phyloP scores from a whole-genome alignment of 1,284 basidiomycete genomes.

The Ceratobasidium sp. region DNA sequence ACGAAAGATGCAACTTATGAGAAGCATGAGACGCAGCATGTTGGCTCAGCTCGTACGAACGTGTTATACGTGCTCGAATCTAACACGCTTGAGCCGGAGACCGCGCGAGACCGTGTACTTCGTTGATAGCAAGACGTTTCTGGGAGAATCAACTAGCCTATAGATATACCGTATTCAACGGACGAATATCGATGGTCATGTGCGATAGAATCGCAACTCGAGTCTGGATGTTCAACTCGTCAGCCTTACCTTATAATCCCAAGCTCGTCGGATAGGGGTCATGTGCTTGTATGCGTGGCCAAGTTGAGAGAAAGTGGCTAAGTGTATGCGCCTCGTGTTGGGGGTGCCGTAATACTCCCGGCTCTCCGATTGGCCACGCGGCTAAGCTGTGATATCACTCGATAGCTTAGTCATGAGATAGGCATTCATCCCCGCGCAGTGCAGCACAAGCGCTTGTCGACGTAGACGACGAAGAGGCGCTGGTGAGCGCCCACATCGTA shows the following conservation, averaged over 20 bases:
- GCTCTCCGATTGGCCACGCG: conserved; percentile 16
- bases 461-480: conserved; percentile 5
- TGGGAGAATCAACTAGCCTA: neutral
- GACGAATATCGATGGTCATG: neutral
- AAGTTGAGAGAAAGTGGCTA: neutral
- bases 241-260: neutral
- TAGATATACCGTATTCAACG: neutral
- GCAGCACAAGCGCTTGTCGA: neutral
- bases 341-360: neutral
- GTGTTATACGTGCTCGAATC: neutral
- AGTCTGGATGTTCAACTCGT: neutral
- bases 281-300: conserved; percentile 25
- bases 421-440: neutral
- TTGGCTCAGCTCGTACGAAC: neutral
- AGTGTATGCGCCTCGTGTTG: conserved; percentile 30
- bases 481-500: neutral
- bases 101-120: neutral
- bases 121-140: neutral
- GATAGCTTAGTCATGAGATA: conserved; percentile 13
- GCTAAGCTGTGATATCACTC: conserved; percentile 9
- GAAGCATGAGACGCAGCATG: neutral
- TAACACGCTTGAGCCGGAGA: neutral
- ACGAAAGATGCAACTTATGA: neutral
- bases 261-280: neutral
- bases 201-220: conserved; percentile 8